Base-by-base conservation (phyloP, 1,284 basidiomycete species). In the Chondrostereum purpureum region DNA sequence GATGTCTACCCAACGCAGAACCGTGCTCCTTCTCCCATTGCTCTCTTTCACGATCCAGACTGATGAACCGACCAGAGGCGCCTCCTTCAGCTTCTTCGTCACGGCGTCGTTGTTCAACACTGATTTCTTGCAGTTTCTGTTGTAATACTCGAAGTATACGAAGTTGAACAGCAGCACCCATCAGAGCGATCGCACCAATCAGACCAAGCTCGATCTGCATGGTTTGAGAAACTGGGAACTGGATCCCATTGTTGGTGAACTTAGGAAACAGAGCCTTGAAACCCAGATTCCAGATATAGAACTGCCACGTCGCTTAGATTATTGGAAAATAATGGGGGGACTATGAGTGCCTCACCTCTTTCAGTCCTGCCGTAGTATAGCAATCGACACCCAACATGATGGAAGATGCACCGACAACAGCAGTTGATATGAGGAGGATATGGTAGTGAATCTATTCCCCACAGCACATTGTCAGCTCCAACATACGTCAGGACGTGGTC, bases 201-300 rank as follows among this genome's bases (percentile, higher is more conserved):
- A 96, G 78, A 35, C 92, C 93, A 20, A 98, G 76, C 61, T 97
- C 92, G 54, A 97, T 92, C 61, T 91, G 77, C 88, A 95, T 96
- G 5, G 83, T 84, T 59, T 93, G 90, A 3, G 86, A 79, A 45
- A 95, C 79, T 8, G 89, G 89, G 56, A 90, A 95, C 42, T 75
- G 66, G 44, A 88, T 88, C 48, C 73, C 69, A 52, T 83, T 80
- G 50, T 73, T 62, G 12, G 67, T 65, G 54, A 80, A 90, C 54
- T 83, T 86, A 11, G 86, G 80, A 65, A 95, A 96, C 24, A 96
- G 65, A 2, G 69, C 57, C 6, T 69, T 72, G 65, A 92, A 92
- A 14, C 94, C 94, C 38, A 98, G 69, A 59, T 96, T 97, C 82
- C 88, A 95, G 42, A 95, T 72, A 65, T 96, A 97, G 67, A 95